Evolutionary conservation across 1,139 yeast species (phyloP).

Genomic region (Trichomonascaceae sp.): DNA sequence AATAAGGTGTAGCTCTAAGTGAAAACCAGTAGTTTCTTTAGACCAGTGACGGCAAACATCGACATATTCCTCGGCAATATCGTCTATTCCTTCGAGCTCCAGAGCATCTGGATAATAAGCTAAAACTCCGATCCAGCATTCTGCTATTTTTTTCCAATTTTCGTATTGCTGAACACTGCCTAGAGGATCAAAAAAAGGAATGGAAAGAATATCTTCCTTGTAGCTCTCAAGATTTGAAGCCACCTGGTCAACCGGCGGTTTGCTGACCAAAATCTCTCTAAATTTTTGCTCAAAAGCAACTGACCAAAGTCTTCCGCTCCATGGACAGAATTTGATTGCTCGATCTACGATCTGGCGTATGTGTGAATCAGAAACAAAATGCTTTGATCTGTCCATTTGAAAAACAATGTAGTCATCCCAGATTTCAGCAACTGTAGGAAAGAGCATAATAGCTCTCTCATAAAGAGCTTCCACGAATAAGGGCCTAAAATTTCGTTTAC

Average conservation of each 20-base stretch:
- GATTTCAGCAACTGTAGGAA: constrained; percentile 20
- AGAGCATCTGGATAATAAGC: not conserved
- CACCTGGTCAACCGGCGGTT: constrained; percentile 12
- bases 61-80: not conserved
- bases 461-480: constrained; percentile 19
- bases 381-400: constrained; percentile 13
- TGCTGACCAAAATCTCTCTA: not conserved
- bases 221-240: not conserved
- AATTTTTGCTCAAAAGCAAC: constrained; percentile 11
- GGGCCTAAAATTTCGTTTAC: constrained; percentile 9
- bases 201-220: not conserved
- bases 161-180: not conserved
- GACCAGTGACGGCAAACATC: constrained; percentile 8
- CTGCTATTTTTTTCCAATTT: constrained; percentile 1
- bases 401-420: constrained; percentile 30
- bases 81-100: not conserved
- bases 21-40: constrained; percentile 14
- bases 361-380: not conserved
- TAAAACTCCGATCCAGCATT: not conserved
- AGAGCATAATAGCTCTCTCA: constrained; percentile 22
- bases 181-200: not conserved
- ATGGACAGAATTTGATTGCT: constrained; percentile 24
- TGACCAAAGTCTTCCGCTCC: constrained; percentile 27
- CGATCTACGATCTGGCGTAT: constrained; percentile 19
- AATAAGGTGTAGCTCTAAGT: constrained; percentile 13